phyloP scores from a whole-genome alignment of 108 stramenopile genomes.

The Nannochloropsis gaditana region DNA sequence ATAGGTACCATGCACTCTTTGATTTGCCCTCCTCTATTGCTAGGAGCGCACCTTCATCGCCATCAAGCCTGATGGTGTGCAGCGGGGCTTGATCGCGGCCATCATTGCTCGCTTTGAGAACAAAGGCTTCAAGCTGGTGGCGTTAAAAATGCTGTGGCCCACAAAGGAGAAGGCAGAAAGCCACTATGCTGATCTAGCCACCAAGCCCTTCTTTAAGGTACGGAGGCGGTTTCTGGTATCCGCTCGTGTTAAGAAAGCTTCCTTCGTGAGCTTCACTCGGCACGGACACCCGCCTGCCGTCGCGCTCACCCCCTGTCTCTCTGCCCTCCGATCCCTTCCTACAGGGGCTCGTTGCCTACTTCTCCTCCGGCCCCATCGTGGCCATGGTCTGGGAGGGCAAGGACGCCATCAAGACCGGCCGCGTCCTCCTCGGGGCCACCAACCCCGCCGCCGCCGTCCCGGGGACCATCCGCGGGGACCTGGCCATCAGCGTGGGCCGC shows the following conservation, averaged over 20 bases:
- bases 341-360: constrained; percentile 74
- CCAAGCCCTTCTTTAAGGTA: constrained; percentile 83
- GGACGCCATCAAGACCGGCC: constrained; percentile 76
- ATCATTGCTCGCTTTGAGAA: constrained; percentile 80
- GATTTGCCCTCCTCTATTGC: background rate
- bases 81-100: constrained; percentile 80
- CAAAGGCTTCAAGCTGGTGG: constrained; percentile 82
- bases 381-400: constrained; percentile 93
- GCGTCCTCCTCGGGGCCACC: constrained; percentile 91
- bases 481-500: constrained; percentile 67
- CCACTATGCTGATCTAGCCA: constrained; percentile 81
- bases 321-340: background rate
- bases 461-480: constrained; percentile 88
- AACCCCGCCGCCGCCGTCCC: constrained; percentile 78
- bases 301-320: background rate
- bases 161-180: constrained; percentile 70
- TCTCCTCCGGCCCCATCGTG: constrained; percentile 60
- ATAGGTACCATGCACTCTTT: background rate
- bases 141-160: constrained; percentile 78
- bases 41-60: constrained; percentile 41
- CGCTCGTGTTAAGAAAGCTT: too few species aligned
- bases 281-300: too few species aligned
- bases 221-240: background rate
- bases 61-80: constrained; percentile 78
- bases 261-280: too few species aligned